A percentile compares a stretch with the other conserved stretches of the same genome.
Conservation (phyloP, 1,284 basidiomycete species). For the Schizophyllum commune region DNA sequence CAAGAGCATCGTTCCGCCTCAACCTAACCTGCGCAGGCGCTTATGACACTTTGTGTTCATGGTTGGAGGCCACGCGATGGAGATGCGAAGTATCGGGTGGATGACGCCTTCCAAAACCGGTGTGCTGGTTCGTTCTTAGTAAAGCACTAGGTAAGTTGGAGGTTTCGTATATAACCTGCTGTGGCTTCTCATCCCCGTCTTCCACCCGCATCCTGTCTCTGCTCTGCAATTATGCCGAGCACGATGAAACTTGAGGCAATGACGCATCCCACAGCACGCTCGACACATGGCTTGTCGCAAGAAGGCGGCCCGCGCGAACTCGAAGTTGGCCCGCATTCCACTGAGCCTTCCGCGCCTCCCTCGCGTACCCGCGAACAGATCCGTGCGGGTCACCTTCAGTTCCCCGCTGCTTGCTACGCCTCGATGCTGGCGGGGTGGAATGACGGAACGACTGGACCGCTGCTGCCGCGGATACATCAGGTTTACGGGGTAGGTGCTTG, state of each 20-base stretch:
- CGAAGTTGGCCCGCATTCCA: too few relatives aligned
- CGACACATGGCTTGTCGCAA: not conserved
- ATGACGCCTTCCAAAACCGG: too few relatives aligned
- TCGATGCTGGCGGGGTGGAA: constrained; percentile 9
- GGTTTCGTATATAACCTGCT: too few relatives aligned
- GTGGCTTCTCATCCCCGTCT: not conserved
- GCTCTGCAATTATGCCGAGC: not conserved
- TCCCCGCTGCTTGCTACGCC: constrained; percentile 3
- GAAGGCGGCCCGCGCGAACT: too few relatives aligned
- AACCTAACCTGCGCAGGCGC: too few relatives aligned
- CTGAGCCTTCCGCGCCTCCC: too few relatives aligned
- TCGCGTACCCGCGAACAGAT: not conserved
- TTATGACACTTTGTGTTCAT: too few relatives aligned
- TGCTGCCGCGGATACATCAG: constrained; percentile 42
- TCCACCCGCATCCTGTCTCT: not conserved
- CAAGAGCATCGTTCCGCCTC: too few relatives aligned
- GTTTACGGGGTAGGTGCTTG: constrained; percentile 32
- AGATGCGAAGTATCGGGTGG: too few relatives aligned
- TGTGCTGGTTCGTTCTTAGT: too few relatives aligned
- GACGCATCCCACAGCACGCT: not conserved
- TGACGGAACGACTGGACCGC: constrained; percentile 15
- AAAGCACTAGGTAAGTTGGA: too few relatives aligned
- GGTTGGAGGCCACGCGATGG: too few relatives aligned
- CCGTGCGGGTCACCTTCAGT: not conserved
- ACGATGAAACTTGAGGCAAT: not conserved